Base-by-base conservation (phyloP, 1,139 yeast species). In the Arxiozyma bovina region DNA sequence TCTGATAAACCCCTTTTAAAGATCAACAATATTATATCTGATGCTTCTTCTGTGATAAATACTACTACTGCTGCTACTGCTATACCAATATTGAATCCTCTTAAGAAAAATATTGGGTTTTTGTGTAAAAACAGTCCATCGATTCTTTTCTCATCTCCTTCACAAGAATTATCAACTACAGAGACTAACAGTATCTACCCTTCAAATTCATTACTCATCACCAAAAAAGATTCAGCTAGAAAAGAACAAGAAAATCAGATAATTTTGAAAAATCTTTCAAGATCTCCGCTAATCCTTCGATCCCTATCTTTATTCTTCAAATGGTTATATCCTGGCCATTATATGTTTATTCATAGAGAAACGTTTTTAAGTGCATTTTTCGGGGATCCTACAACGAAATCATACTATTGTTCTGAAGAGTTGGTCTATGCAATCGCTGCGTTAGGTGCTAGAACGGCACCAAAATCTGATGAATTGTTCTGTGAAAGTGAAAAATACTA, bases 291-390 rank as follows among this genome's bases (percentile, higher is more conserved):
- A 70, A 76, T 56, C 73, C 78, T 65, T 60, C 57, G 59, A 30
- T 63, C 68, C 3, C 52, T 81, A 45, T 76, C 79, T 53, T 65
- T 77, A 18, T 82, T 81, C 63, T 82, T 82, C 65, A 77, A 78
- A 46, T 81, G 85, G 85, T 78, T 80, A 60, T 82, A 82, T 58
- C 85, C 86, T 2, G 83, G 79, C 59, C 79, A 79, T 60, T 79
- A 78, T 62, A 76, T 79, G 77, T 81, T 81, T 61, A 76, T 82
- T 25, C 82, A 80, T 61, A 66, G 87, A 55, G 87, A 82, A 62
- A 80, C 85, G 0, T 82, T 82, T 61, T 65, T 82, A 53, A 74
- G 73, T 54, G 83, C 81, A 56, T 74, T 79, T 63, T 76, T 80
- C 67, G 72, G 77, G 63, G 80, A 82, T 51, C 71, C 74, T 48